phyloP scores from a whole-genome alignment of 805 yeast species.

The Lipomyces chichibuensis region DNA sequence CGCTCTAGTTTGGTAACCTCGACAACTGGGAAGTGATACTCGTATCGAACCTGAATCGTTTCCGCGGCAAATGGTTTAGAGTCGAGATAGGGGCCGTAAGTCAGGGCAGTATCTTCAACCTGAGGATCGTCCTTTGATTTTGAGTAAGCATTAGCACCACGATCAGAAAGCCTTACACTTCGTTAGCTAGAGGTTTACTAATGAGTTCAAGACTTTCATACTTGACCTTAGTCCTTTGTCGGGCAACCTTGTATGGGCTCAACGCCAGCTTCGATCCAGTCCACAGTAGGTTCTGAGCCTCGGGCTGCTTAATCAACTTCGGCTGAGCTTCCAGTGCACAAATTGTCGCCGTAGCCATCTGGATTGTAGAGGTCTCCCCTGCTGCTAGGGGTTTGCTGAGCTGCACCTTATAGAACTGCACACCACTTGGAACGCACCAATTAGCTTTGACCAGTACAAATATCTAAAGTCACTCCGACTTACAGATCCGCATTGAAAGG shows the following conservation, averaged over 20 bases:
- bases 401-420: slow-evolving; percentile 11
- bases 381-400: slow-evolving; percentile 68
- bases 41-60: slow-evolving; percentile 53
- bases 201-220: slow-evolving; percentile 45
- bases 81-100: slow-evolving; percentile 58
- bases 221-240: slow-evolving; percentile 53
- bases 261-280: slow-evolving; percentile 59
- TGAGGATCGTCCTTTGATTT: slow-evolving; percentile 45
- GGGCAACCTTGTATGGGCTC: slow-evolving; percentile 62
- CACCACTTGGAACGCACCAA: slow-evolving; percentile 1
- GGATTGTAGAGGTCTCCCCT: slow-evolving; percentile 54
- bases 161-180: slow-evolving; percentile 16
- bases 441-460: background rate
- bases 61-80: slow-evolving; percentile 52
- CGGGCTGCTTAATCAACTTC: slow-evolving; percentile 58
- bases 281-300: slow-evolving; percentile 61
- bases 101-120: slow-evolving; percentile 43
- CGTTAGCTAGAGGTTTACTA: background rate
- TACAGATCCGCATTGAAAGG: slow-evolving; percentile 10
- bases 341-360: slow-evolving; percentile 54
- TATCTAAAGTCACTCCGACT: background rate
- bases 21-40: slow-evolving; percentile 66
- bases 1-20: slow-evolving; percentile 65
- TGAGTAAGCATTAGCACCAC: slow-evolving; percentile 38
- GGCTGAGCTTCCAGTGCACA: slow-evolving; percentile 65